Conservation (phyloP, 2,329 filamentous ascomycete species). For the Ophiostoma montium region DNA sequence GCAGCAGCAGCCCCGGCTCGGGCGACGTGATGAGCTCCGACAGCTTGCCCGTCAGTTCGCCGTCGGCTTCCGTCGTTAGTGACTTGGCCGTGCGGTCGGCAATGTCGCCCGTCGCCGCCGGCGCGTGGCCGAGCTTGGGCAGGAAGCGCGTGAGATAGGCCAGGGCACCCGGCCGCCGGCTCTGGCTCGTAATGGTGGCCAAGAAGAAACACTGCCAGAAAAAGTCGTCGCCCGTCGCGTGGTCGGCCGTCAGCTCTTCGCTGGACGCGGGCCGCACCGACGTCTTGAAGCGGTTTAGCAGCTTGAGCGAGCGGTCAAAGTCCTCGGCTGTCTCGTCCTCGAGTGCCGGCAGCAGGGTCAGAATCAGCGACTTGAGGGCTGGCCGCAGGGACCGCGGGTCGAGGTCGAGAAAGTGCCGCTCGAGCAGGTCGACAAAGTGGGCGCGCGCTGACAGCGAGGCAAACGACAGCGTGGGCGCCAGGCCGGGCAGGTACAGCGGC, state of each 20-base stretch:
- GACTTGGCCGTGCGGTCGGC: slow-evolving; percentile 16
- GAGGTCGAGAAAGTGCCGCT: slow-evolving; percentile 62
- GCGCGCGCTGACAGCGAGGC: slow-evolving; percentile 84
- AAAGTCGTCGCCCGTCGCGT: slow-evolving; percentile 60
- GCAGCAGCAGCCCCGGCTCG: slow-evolving; percentile 77
- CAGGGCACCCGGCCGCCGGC: slow-evolving; percentile 69
- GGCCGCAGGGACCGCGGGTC: slow-evolving; percentile 61
- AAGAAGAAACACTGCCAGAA: slow-evolving; percentile 99
- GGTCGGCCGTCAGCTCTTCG: slow-evolving; percentile 34
- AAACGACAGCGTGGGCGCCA: slow-evolving; percentile 82
- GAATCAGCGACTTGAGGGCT: slow-evolving; percentile 76
- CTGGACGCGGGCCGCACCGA: slow-evolving; percentile 43
- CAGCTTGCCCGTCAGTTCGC: slow-evolving; percentile 38
- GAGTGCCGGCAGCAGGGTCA: slow-evolving; percentile 78
- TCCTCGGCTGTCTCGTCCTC: slow-evolving; percentile 97
- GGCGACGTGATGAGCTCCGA: slow-evolving; percentile 64
- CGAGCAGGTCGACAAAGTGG: slow-evolving; percentile 70
- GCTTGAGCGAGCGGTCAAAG: slow-evolving; percentile 72
- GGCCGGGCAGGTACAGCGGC: slow-evolving; percentile 74
- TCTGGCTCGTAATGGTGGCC: slow-evolving; percentile 79
- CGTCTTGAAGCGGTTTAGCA: slow-evolving; percentile 64
- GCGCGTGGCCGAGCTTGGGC: slow-evolving; percentile 48
- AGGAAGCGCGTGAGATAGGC: slow-evolving; percentile 72
- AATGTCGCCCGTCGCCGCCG: slow-evolving; percentile 14
- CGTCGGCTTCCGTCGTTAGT: slow-evolving; percentile 19